Evolutionary conservation across 768 basidiomycete genomes (phyloP), one percentile per base, ranked within the genome.

Genomic region (Naganishia randhawae): DNA sequence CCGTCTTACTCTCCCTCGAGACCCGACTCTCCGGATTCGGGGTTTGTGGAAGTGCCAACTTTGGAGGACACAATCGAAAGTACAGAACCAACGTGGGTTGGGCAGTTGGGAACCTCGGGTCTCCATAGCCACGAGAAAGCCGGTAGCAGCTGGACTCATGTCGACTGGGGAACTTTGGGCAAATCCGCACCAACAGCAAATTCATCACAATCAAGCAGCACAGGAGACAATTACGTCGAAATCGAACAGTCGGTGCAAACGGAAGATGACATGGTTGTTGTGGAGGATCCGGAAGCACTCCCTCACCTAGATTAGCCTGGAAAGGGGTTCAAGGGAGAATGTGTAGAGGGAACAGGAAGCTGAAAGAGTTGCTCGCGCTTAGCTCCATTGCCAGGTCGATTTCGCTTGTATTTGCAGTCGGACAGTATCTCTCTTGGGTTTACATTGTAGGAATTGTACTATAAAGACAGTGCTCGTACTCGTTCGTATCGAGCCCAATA

Each of bases 201-300:
- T 41, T 61, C 57, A 3, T 41, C 57, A 10, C 35, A 41, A 29
- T 39, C 57, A n/a, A 61, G 37, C 57, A 61, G 57, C 37, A 41
- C 57, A 2, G 57, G 35, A 13, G 57, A 61, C 37, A 61, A 61
- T 61, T 61, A 25, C 37, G 57, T 61, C 27, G 33, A 61, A 61
- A 39, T 61, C 25, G 57, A 41, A 19, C 16, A 3, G 7, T 41
- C 32, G 9, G 54, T 32, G 33, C 33, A 13, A n/a, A 33, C 22
- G n/a, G 57, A 61, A 16, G 57, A 61, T 39, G 57, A 61, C 39
- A 61, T 61, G 57, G 57, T 61, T 2, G 39, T 61, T 2, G 57
- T 61, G 39, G 33, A 33, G 6, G 39, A 61, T 35, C 6, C 16
- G 8, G 39, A 61, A 25, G n/a, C 25, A 9, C 35, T n/a, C n/a